A percentile compares a stretch with the other conserved stretches of the same genome.
These are phyloP conservation scores for Eleusine indica DNA, from an alignment of 176 grass and related monocot genomes.

Conservation along the genomic window DNA sequence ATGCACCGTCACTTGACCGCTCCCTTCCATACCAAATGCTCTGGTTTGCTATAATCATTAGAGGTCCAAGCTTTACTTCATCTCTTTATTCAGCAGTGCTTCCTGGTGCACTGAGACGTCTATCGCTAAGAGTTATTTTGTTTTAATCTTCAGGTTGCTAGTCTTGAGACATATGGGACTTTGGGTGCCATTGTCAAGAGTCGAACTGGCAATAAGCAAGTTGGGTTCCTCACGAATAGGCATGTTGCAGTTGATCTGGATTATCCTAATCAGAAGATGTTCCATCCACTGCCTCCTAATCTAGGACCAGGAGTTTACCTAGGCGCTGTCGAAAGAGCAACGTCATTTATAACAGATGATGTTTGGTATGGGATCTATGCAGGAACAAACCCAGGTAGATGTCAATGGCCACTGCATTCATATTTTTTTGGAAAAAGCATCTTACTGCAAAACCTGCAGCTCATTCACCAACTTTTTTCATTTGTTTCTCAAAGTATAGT, in stretches of 20 bases:
- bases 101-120: background rate
- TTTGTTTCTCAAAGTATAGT: conserved; percentile 6
- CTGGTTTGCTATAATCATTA: conserved; percentile 1
- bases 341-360: conserved; percentile 98
- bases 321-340: conserved; percentile 90
- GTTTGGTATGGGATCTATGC: conserved; percentile 97
- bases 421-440: background rate
- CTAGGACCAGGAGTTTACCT: conserved; percentile 98
- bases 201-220: conserved; percentile 88
- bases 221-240: conserved; percentile 89
- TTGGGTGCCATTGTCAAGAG: conserved; percentile 97
- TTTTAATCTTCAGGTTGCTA: conserved; percentile 73
- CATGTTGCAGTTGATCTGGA: conserved; percentile 97
- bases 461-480: background rate
- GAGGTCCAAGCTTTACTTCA: background rate
- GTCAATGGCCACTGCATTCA: background rate
- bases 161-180: conserved; percentile 94
- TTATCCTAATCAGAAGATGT: conserved; percentile 99
- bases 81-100: background rate
- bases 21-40: conserved; percentile 1
- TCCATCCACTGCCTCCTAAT: conserved; percentile 97
- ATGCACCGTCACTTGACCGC: background rate
- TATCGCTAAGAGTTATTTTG: background rate
- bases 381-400: conserved; percentile 88
- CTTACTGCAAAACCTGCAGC: background rate